Evolutionary conservation across 495 filamentous ascomycete species (phyloP), one percentile per base, ranked within the genome.

Genomic region (Penicillium odoratum): DNA sequence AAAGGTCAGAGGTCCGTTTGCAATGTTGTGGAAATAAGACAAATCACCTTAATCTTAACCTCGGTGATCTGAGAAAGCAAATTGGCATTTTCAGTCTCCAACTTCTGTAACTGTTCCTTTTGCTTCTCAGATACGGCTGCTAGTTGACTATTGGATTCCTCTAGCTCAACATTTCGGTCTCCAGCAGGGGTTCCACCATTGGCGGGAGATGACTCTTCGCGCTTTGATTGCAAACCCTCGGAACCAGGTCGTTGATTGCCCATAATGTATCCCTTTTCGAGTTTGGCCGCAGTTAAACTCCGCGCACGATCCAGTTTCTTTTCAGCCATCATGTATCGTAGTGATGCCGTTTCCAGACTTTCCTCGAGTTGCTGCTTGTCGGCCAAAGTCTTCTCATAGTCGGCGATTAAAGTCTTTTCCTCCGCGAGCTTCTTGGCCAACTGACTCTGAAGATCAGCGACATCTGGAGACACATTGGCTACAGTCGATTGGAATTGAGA

Each of bases 281-380:
- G 74, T 66, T 96, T 97, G 53, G 89, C 87, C n/a, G 96, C 90
- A 46, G 93, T 90, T 48, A 87, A 74, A 65, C 93, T 97, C 68
- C 87, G 89, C 7, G 86, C 85, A 34, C 94, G 85, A 69, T 98
- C 94, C 15, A 97, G 80, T 69, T 90, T 91, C 75, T 93, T 93
- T 67, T 98, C 94, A 4, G 94, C 94, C 57, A 92, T 87, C 83
- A 97, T 90, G 62, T 95, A 97, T 53, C 94, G 87, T 38, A 93
- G 76, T 4, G 91, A 93, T 4, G 94, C 93, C 51, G 80, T 84
- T 59, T 96, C 91, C 10, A 97, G 78, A 50, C 91, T 87, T 48
- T 92, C 89, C 46, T 88, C 89, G 11, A 95, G 79, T 60, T 89
- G 85, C 48, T 96, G 86, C 61, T 94, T 93, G 60, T 97, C 92